Evolutionary conservation across 208 protist genomes (phyloP).

Genomic region (Acanthamoeba healyi): DNA sequence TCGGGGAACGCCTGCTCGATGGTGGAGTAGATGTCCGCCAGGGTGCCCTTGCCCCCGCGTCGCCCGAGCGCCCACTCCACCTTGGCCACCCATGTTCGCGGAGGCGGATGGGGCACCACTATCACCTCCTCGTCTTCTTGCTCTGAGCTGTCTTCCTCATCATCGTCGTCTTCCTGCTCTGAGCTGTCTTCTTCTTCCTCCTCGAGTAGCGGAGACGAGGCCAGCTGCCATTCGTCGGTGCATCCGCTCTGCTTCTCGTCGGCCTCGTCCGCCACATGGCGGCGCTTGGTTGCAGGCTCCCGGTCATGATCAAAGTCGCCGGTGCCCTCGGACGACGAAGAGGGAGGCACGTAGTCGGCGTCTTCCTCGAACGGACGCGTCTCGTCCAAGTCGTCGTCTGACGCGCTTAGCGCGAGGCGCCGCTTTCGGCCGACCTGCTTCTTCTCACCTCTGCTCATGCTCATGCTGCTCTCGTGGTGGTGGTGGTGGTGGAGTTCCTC

Average conservation of each 20-base stretch:
- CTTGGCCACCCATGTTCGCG: constrained; percentile 31
- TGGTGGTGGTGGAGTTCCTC: neutral
- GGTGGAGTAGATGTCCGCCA: constrained; percentile 13
- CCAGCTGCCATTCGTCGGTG: neutral
- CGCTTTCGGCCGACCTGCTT: neutral
- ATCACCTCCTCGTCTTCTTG: neutral
- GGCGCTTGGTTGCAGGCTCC: neutral
- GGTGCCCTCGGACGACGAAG: neutral
- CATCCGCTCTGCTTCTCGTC: neutral
- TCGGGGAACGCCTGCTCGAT: constrained; percentile 6
- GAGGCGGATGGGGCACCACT: neutral
- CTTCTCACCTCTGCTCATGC: neutral
- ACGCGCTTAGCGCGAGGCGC: neutral
- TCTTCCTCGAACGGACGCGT: neutral
- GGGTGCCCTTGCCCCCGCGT: constrained; percentile 16
- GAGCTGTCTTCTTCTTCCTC: neutral
- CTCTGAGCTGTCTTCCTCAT: neutral
- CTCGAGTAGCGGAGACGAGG: neutral
- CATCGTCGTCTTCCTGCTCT: neutral
- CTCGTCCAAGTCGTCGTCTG: neutral
- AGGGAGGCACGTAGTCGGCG: neutral
- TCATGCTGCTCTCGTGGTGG: neutral
- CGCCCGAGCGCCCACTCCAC: constrained; percentile 23
- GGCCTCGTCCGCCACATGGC: neutral
- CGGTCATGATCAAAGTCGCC: neutral